These are phyloP conservation scores for Pythium graminicola DNA, from an alignment of 352 stramenopile genomes.

Conservation along the genomic window DNA sequence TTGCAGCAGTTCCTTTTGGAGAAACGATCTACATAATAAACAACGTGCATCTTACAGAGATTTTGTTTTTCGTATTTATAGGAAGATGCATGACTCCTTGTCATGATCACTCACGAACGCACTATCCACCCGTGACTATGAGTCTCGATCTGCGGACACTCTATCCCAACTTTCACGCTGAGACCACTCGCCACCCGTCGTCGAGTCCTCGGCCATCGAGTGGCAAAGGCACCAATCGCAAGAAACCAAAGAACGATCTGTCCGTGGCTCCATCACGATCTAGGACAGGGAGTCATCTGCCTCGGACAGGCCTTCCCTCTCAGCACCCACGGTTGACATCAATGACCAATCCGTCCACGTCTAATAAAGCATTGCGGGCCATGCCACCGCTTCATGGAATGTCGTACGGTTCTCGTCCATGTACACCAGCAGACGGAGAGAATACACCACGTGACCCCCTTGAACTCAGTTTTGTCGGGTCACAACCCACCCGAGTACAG, in stretches of 20 bases:
- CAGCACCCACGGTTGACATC: not conserved
- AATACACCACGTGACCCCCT: not conserved
- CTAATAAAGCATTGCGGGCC: not conserved
- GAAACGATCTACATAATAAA: conserved; percentile 14
- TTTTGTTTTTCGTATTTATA: conserved; percentile 6
- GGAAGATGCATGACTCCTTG: too few relatives aligned
- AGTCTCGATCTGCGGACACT: conserved; percentile 25
- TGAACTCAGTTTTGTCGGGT: not conserved
- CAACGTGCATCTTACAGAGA: not conserved
- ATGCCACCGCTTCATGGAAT: conserved; percentile 6
- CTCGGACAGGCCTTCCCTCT: not conserved
- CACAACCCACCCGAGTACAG: not conserved
- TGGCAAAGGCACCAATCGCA: conserved; percentile 12
- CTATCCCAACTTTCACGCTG: conserved; percentile 56
- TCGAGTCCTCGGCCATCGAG: conserved; percentile 13
- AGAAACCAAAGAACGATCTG: not conserved
- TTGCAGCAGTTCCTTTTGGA: conserved; percentile 26
- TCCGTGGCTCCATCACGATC: not conserved
- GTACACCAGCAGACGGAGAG: not conserved
- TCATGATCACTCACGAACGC: too few relatives aligned
- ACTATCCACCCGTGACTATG: conserved; percentile 7
- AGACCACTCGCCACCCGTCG: conserved; percentile 27
- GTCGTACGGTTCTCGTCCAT: not conserved
- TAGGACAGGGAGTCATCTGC: not conserved
- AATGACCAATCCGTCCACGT: not conserved